phyloP scores from a whole-genome alignment of 1,139 yeast genomes.

The Scheffersomyces cryptocercus region DNA sequence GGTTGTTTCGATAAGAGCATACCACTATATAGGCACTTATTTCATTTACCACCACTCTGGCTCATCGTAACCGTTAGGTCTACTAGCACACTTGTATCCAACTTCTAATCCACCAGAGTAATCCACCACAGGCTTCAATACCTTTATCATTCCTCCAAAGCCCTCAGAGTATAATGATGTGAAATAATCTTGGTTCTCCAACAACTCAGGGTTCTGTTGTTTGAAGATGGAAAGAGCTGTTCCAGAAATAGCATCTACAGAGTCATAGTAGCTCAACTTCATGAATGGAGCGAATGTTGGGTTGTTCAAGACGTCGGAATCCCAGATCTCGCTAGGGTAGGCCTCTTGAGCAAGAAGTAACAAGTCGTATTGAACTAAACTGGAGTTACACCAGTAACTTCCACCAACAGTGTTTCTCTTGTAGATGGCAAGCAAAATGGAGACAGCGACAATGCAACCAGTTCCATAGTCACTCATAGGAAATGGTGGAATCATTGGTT shows the following conservation, averaged over 20 bases:
- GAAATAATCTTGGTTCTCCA: slow-evolving; percentile 18
- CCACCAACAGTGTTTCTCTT: slow-evolving; percentile 29
- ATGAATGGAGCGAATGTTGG: slow-evolving; percentile 16
- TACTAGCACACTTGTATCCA: slow-evolving; percentile 22
- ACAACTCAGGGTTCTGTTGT: slow-evolving; percentile 20
- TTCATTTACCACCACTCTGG: slow-evolving; percentile 22
- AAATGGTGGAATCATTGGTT: slow-evolving; percentile 35
- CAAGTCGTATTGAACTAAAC: slow-evolving; percentile 31
- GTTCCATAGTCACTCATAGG: slow-evolving; percentile 38
- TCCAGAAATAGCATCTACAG: slow-evolving; percentile 28
- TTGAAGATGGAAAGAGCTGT: slow-evolving; percentile 23
- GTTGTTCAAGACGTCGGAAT: slow-evolving; percentile 12
- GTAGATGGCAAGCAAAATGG: slow-evolving; percentile 26
- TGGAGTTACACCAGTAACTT: slow-evolving; percentile 31
- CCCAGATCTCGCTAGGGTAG: slow-evolving; percentile 24
- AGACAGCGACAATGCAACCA: slow-evolving; percentile 34
- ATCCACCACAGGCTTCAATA: slow-evolving; percentile 28
- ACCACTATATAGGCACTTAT: no score
- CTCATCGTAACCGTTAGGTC: slow-evolving; percentile 29
- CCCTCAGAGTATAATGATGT: slow-evolving; percentile 21
- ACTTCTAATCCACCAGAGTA: slow-evolving; percentile 19
- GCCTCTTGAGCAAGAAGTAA: slow-evolving; percentile 26
- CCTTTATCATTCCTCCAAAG: slow-evolving; percentile 23
- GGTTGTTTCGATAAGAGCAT: no score
- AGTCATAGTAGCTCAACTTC: slow-evolving; percentile 25